Evolutionary conservation across 2,329 filamentous ascomycete species (phyloP), one percentile per base, ranked within the genome.

Genomic region (Penicillium sp.): DNA sequence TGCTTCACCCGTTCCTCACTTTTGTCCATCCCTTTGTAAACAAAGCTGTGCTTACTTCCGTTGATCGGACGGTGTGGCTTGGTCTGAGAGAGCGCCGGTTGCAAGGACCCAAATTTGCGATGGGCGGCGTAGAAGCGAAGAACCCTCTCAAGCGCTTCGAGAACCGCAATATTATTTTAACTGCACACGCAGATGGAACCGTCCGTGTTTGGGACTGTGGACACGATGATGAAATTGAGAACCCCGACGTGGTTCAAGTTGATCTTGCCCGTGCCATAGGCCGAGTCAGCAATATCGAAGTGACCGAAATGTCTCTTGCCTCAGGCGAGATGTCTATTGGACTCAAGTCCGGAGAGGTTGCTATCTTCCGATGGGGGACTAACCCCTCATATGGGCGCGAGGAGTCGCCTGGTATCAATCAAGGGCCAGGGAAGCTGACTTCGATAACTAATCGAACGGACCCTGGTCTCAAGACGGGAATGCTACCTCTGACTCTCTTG

Each of bases 171-270:
- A 84, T 97, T 42, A 82, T 96, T 7, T 88, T 93, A 58, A 90
- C 90, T 5, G 88, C 91, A 0, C 93, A 99, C 71, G 91, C 88
- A 3, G 94, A 99, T 73, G 91, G 92, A 50, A 95, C 89, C 0
- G 80, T 99, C n/a, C 83, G 92, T 31, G 79, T 97, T 7, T 99
- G 92, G 91, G 94, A 99, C 73, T 85, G 88, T 19, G 94, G 94
- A 0, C 89, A 96, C 67, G 89, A 86, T 14, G 94, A 99, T 68
- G 90, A 97, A 67, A 89, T 99, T 48, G 94, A 99, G 73, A 97
- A 97, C 66, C 82, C 85, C 12, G 80, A 81, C 4, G 82, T 90
- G 50, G 77, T 97, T 25, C 93, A 99, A 75, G 86, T 96, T 6
- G 93, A 99, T 67, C 80, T 97, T 36, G 88, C 89, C 7, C 84